Evolutionary conservation across 2,329 filamentous ascomycete species (phyloP).

Genomic region (Bipolaris zeicola): DNA sequence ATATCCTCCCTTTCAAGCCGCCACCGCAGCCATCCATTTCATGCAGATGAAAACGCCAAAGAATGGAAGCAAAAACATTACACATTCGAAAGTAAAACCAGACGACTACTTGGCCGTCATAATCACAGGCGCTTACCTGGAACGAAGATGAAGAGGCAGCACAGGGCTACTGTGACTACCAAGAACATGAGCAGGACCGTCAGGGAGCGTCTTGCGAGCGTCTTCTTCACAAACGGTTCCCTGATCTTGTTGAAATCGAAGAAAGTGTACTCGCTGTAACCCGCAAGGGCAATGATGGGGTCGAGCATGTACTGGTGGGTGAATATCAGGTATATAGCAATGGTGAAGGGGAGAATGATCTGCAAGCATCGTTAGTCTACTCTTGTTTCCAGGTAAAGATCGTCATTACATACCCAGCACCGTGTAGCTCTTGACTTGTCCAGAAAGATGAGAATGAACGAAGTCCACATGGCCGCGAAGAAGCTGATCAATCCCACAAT

Average conservation of each 20-base stretch:
- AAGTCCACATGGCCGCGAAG: slow-evolving; percentile 93
- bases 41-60: slow-evolving; percentile 19
- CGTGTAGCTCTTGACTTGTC: slow-evolving; percentile 74
- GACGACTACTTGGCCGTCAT: background rate
- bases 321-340: slow-evolving; percentile 74
- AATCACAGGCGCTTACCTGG: slow-evolving; percentile 77
- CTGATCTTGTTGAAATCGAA: slow-evolving; percentile 87
- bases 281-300: slow-evolving; percentile 84
- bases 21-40: slow-evolving; percentile 4
- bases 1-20: slow-evolving; percentile 2
- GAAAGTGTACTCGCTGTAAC: slow-evolving; percentile 94
- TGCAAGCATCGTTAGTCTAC: slow-evolving; percentile 36
- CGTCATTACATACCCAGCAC: slow-evolving; percentile 73
- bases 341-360: slow-evolving; percentile 86
- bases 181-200: slow-evolving; percentile 79
- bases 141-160: slow-evolving; percentile 91
- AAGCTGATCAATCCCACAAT: slow-evolving; percentile 84
- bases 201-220: slow-evolving; percentile 80
- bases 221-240: slow-evolving; percentile 86
- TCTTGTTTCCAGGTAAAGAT: background rate
- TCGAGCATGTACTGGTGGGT: slow-evolving; percentile 97
- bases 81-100: slow-evolving; percentile 17
- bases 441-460: slow-evolving; percentile 91
- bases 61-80: slow-evolving; percentile 28
- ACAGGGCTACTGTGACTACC: slow-evolving; percentile 79